Evolutionary conservation across 371 early-diverging fungal species (phyloP), one percentile per base, ranked within the genome.

Genomic region (Mortierella sp.): DNA sequence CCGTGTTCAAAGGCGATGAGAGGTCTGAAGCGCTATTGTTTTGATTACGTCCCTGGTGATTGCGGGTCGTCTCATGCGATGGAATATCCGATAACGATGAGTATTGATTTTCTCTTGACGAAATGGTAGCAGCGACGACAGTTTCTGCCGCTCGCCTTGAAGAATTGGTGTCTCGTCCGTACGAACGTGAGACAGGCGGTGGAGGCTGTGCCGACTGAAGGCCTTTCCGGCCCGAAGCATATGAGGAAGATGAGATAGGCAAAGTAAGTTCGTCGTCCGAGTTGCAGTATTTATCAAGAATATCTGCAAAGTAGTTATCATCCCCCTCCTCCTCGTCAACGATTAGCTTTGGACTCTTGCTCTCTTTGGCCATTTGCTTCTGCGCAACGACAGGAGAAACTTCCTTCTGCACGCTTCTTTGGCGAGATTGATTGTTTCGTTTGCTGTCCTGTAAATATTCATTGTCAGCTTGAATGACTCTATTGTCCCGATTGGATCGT

Each of bases 241-340:
- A 28, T 8, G 72, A 65, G 26, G 43, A 64, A 12, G 60, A 34
- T 28, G 70, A 47, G 23, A 29, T 2, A 15, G 69, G 51, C 0
- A 70, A 56, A 7, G 40, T 57, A 2, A 58, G 51, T 1, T 66
- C 70, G 2, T 75, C 75, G 31, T 76, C 69, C 12, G 66, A 70
- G 56, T 66, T 63, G 40, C 71, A 75, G 26, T 70, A 76, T 35
- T 76, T 76, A 43, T 76, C 76, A 10, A 76, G 60, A 12, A 70
- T 70, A 23, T 76, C 76, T 0, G 64, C 76, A 68, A 76, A 76
- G 29, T 70, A 66, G 56, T 64, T 63, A 26, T 66, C 67, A 19
- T 69, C 66, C 2, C 70, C 76, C 37, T 69, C 62, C 5, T 69
- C 75, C 3, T 60, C 34, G 2, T 13, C 28, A 53, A 13, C 2